A percentile compares a stretch with the other conserved stretches of the same genome.
These are phyloP conservation scores for Phlyctochytrium planicorne DNA, from an alignment of 192 early-diverging fungal species.

Conservation along the genomic window DNA sequence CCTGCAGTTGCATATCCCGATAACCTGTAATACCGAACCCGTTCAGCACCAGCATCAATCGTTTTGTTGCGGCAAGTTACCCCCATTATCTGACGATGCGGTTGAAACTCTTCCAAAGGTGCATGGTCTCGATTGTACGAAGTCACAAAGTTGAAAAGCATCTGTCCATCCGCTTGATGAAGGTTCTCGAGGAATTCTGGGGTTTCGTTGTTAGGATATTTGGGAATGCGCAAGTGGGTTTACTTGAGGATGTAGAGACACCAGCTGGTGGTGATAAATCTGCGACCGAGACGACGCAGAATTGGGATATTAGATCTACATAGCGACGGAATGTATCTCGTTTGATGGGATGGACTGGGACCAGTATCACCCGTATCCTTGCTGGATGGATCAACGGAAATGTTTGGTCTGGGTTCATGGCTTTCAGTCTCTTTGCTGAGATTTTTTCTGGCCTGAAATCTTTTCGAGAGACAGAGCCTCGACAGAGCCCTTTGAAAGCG, in stretches of 20 bases:
- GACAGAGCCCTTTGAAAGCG: no score
- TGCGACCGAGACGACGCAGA: slow-evolving; percentile 60
- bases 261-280: slow-evolving; percentile 61
- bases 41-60: not conserved
- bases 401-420: no score
- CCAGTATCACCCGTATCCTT: slow-evolving; percentile 66
- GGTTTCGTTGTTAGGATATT: not conserved
- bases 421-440: no score
- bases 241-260: not conserved
- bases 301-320: slow-evolving; percentile 65
- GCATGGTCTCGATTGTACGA: slow-evolving; percentile 65
- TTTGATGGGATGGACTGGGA: slow-evolving; percentile 69
- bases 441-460: no score
- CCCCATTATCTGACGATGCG: slow-evolving; percentile 71
- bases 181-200: slow-evolving; percentile 39
- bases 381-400: slow-evolving; percentile 36
- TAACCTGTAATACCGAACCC: slow-evolving; percentile 63
- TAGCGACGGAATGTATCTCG: slow-evolving; percentile 62
- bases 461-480: no score
- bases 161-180: slow-evolving; percentile 59
- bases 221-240: slow-evolving; percentile 5
- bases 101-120: slow-evolving; percentile 75
- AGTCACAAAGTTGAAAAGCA: slow-evolving; percentile 73
- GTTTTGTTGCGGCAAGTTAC: slow-evolving; percentile 33
- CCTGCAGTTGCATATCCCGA: slow-evolving; percentile 80